Evolutionary conservation across 2,329 filamentous ascomycete genomes (phyloP), one percentile per base, ranked within the genome.

Genomic region (Pestalotiopsis sp.): DNA sequence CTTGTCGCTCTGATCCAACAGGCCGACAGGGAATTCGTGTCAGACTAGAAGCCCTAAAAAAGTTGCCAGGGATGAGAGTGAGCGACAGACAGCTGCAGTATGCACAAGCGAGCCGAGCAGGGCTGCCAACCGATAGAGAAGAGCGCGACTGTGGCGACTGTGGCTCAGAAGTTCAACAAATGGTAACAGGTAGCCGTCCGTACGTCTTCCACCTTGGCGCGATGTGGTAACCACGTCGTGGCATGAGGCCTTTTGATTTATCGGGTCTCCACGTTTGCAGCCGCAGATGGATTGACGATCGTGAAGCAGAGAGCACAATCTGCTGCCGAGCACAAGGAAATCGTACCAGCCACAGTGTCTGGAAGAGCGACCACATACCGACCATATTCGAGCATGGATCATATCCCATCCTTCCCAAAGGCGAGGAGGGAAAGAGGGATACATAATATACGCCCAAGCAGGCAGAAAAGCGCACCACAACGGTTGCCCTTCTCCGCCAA

Each of bases 71-170:
- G 41, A 36, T 38, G 38, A n/a, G 14, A 25, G 31, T 58, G 49
- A 38, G 64, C 52, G 64, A 39, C 64, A 66, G 31, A 36, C 31
- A 36, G 31, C 31, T 36, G 39, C 52, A 41, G 56, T 56, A 41
- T 41, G 52, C 36, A 38, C 56, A 66, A 66, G 52, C 64, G 64
- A 66, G 64, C 64, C 25, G 27, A 49, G 25, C 27, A 36, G 52
- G 45, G 27, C 31, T 64, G 25, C 45, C 20, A 23, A 57, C 17
- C 49, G n/a, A 31, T 4, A 45, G n/a, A 59, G 36, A 60, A 59
- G 20, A 45, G 27, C 41, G 49, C 36, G 52, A 66, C 23, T 45
- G 64, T 66, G 64, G 64, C 64, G 56, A 66, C 41, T 27, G 56
- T 66, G 64, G 64, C 64, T 66, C 14, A 13, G 31, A 41, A 17